phyloP scores from a whole-genome alignment of 176 grass and related monocot species.

The Thinopyrum elongatum region DNA sequence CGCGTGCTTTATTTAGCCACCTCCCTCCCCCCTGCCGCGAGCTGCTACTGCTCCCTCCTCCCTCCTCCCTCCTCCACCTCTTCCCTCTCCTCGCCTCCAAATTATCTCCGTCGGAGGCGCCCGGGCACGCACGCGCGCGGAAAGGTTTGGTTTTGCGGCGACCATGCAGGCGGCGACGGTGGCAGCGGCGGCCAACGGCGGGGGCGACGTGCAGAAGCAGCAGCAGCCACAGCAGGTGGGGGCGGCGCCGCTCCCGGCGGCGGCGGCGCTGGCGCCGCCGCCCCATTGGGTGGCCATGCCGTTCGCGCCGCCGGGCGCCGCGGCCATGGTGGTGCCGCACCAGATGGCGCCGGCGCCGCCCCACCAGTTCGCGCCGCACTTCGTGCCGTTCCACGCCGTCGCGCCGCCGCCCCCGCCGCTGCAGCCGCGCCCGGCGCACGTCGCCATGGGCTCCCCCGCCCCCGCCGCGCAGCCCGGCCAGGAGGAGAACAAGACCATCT shows the following conservation, averaged over 20 bases:
- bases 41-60: conserved; percentile 18
- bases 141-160: neutral
- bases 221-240: conserved; percentile 40
- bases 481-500: conserved; percentile 96
- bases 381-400: conserved; percentile 66
- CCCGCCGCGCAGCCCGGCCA: conserved; percentile 41
- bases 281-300: conserved; percentile 68
- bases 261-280: conserved; percentile 17
- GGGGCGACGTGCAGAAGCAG: conserved; percentile 46
- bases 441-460: conserved; percentile 35
- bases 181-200: conserved; percentile 39
- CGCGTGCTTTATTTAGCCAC: conserved; percentile 68
- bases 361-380: conserved; percentile 88
- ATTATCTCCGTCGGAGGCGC: neutral
- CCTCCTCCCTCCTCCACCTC: neutral
- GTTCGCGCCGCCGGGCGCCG: conserved; percentile 46
- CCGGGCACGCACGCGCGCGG: neutral
- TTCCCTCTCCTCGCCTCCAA: conserved; percentile 33
- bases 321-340: conserved; percentile 82
- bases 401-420: conserved; percentile 35
- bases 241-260: conserved; percentile 25
- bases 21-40: conserved; percentile 27
- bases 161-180: conserved; percentile 65
- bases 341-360: conserved; percentile 70
- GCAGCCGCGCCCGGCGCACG: neutral